Evolutionary conservation across 805 yeast genomes (phyloP).

Genomic region (Wickerhamomyces canadensis): DNA sequence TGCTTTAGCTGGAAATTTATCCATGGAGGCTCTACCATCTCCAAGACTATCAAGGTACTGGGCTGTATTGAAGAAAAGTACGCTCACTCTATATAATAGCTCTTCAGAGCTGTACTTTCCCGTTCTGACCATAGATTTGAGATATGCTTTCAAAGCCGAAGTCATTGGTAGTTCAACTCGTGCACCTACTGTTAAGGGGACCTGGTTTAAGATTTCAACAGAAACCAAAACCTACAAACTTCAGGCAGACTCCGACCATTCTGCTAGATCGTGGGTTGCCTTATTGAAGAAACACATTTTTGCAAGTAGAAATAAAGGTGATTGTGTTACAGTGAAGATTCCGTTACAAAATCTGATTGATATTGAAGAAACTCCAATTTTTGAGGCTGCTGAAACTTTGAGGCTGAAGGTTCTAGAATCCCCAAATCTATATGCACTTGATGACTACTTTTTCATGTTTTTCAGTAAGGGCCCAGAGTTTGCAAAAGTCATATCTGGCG

Average conservation of each 20-base stretch:
- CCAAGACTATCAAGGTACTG: slow-evolving; percentile 52
- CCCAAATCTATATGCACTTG: slow-evolving; percentile 47
- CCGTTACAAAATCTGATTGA: slow-evolving; percentile 68
- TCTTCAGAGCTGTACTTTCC: slow-evolving; percentile 88
- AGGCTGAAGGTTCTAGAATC: slow-evolving; percentile 58
- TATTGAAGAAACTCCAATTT: slow-evolving; percentile 47
- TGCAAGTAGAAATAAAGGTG: slow-evolving; percentile 61
- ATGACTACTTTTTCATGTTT: slow-evolving; percentile 66
- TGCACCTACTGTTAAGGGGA: slow-evolving; percentile 14
- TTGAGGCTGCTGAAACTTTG: slow-evolving; percentile 52
- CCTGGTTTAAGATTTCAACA: slow-evolving; percentile 56
- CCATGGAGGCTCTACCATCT: slow-evolving; percentile 30
- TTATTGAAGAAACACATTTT: slow-evolving; percentile 72
- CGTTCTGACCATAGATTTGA: slow-evolving; percentile 62
- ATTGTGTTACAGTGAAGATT: slow-evolving; percentile 69
- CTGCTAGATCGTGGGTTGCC: slow-evolving; percentile 80
- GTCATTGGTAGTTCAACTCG: slow-evolving; percentile 25
- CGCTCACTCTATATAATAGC: slow-evolving; percentile 60
- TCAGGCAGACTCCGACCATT: slow-evolving; percentile 62
- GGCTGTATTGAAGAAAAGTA: slow-evolving; percentile 70
- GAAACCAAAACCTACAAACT: slow-evolving; percentile 56
- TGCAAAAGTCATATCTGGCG: slow-evolving; percentile 33
- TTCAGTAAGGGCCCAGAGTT: slow-evolving; percentile 47
- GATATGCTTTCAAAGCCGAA: slow-evolving; percentile 57
- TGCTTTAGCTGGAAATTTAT: slow-evolving; percentile 45